Percentiles rank a stretch among this genome's conserved stretches.
phyloP scores from a whole-genome alignment of 805 yeast species.

The Jamesozyma rosinii region DNA sequence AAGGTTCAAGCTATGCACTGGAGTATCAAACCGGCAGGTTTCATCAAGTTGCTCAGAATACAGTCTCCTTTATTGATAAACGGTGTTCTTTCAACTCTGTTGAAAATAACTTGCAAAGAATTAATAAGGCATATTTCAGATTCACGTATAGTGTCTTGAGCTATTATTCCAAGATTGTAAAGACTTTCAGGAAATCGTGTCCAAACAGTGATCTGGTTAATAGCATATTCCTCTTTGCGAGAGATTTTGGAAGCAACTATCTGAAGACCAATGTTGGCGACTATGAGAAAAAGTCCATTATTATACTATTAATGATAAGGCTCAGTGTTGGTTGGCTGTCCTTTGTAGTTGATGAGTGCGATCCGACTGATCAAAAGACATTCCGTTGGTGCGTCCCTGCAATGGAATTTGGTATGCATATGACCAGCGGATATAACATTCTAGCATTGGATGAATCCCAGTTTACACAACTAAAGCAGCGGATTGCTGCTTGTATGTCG shows the following conservation, averaged over 20 bases:
- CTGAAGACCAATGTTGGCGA: slow-evolving; percentile 54
- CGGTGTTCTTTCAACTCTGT: slow-evolving; percentile 65
- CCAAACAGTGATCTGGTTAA: slow-evolving; percentile 73
- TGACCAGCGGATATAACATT: slow-evolving; percentile 85
- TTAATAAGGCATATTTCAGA: slow-evolving; percentile 57
- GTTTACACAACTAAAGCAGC: slow-evolving; percentile 59
- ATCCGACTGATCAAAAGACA: slow-evolving; percentile 82
- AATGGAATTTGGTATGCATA: slow-evolving; percentile 88
- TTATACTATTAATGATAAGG: slow-evolving; percentile 63
- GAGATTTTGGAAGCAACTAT: slow-evolving; percentile 73
- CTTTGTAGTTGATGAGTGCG: slow-evolving; percentile 88
- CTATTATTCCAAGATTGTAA: slow-evolving; percentile 43
- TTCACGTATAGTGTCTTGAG: slow-evolving; percentile 58
- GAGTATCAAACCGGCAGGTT: slow-evolving; percentile 49
- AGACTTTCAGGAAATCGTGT: slow-evolving; percentile 46
- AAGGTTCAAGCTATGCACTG: slow-evolving; percentile 54
- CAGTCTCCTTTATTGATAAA: slow-evolving; percentile 47
- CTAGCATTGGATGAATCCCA: slow-evolving; percentile 70
- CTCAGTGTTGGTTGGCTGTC: slow-evolving; percentile 85
- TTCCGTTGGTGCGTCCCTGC: slow-evolving; percentile 96
- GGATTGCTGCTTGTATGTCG: slow-evolving; percentile 92
- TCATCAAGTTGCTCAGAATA: slow-evolving; percentile 48
- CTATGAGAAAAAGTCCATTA: slow-evolving; percentile 45
- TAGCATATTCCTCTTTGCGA: slow-evolving; percentile 62
- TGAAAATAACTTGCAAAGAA: slow-evolving; percentile 59